phyloP scores from a whole-genome alignment of 176 grass and related monocot species.

The Typha latifolia region DNA sequence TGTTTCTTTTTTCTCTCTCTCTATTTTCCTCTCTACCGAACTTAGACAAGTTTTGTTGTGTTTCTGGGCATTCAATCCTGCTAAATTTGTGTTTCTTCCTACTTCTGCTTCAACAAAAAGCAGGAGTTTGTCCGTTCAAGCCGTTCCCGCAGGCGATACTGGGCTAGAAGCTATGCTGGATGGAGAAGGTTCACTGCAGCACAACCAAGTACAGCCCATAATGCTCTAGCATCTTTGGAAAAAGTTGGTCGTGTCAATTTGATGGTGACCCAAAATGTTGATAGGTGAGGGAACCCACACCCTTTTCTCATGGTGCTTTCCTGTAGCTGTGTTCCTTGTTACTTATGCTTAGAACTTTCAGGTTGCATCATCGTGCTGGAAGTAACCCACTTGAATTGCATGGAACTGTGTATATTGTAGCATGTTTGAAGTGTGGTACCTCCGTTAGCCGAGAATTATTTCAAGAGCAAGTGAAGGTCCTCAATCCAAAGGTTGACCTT shows the following conservation, averaged over 20 bases:
- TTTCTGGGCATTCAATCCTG: not conserved
- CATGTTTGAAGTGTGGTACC: slow-evolving; percentile 67
- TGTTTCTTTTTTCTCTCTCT: not conserved
- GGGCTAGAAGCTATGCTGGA: slow-evolving; percentile 97
- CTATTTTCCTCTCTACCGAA: not conserved
- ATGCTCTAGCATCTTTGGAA: slow-evolving; percentile 70
- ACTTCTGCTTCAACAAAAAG: slow-evolving; percentile 10
- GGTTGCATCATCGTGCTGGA: slow-evolving; percentile 81
- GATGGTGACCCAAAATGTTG: slow-evolving; percentile 95
- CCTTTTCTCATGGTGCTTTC: slow-evolving; percentile 3
- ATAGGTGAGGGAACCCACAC: slow-evolving; percentile 42
- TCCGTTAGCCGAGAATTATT: slow-evolving; percentile 59
- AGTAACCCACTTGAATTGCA: slow-evolving; percentile 86
- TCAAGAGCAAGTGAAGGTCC: slow-evolving; percentile 67
- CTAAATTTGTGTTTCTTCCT: not conserved
- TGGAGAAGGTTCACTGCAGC: slow-evolving; percentile 79
- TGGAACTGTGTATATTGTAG: slow-evolving; percentile 71
- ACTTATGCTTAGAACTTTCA: slow-evolving; percentile 29
- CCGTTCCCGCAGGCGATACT: slow-evolving; percentile 58
- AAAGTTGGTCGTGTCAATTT: slow-evolving; percentile 54
- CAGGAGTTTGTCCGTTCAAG: slow-evolving; percentile 84
- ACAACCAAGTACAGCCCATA: slow-evolving; percentile 76
- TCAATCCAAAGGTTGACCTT: slow-evolving; percentile 77
- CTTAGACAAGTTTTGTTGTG: not conserved
- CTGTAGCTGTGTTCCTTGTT: slow-evolving; percentile 11